Base-by-base conservation (phyloP, 768 basidiomycete species). In the Suillus spraguei region DNA sequence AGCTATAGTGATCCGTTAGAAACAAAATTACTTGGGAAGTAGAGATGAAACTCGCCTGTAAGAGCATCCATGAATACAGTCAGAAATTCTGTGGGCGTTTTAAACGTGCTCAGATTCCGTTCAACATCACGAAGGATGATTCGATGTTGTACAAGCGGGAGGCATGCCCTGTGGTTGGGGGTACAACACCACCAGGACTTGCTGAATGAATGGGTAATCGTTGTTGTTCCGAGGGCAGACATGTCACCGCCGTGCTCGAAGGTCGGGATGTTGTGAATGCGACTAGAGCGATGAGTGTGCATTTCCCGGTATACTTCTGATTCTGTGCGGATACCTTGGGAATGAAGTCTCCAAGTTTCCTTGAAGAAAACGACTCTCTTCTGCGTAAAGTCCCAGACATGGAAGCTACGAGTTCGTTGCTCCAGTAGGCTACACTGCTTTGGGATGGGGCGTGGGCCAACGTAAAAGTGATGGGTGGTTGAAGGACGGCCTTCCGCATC, bases 201-300 rank as follows among this genome's bases (percentile, higher is more conserved):
- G 24, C 62, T 16, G 14, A 42, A 53, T 33, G 52, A 38, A 58
- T 72, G 61, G 4, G 61, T 50, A 39, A 63, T 62, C 11, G 58
- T 65, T 42, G 17, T 24, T 32, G 38, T 61, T 67, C 35, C 24
- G 11, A 53, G 20, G 33, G 39, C 62, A 22, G 32, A 13, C 64
- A 79, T 44, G 60, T 80, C 77, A 32, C 69, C 73, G 2, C 74
- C 78, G 36, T 68, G 70, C 10, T 72, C 41, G 22, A 76, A 59
- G 22, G 42, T 52, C 0, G 77, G 74, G 33, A 79, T 64, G 54
- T 75, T 59, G 5, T 60, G 60, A 6, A 77, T 69, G 2, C 60
- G 24, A 4, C 41, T 33, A 16, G 60, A 32, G 2, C 60, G 24
- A 4, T 36, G 36, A 16, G 60, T 24, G 10, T 71, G 67, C 33